Evolutionary conservation across 2,329 filamentous ascomycete genomes (phyloP).

Genomic region (Colletotrichum tanaceti): DNA sequence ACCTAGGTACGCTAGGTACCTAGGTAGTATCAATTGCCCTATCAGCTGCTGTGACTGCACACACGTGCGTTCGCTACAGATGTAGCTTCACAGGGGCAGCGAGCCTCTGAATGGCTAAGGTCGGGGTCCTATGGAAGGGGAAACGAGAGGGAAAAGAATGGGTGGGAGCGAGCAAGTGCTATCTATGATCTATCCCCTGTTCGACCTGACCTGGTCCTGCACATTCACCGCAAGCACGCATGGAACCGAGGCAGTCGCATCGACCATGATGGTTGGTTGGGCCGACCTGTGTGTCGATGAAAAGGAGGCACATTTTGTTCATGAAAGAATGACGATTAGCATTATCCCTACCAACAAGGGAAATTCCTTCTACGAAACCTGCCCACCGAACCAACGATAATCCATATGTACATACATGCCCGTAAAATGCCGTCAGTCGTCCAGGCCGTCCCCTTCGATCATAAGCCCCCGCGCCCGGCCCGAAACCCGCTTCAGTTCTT

Average conservation of each 20-base stretch:
- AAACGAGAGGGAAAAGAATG: neutral
- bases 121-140: neutral
- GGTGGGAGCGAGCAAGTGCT: neutral
- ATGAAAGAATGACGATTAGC: slow-evolving; percentile 29
- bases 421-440: slow-evolving; percentile 2
- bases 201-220: neutral
- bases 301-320: neutral
- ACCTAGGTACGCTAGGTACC: too few species aligned
- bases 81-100: slow-evolving; percentile 21
- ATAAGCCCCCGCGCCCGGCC: neutral
- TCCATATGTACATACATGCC: neutral
- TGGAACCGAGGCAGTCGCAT: slow-evolving; percentile 4
- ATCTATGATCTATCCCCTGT: neutral
- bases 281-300: neutral
- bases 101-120: slow-evolving; percentile 6
- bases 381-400: slow-evolving; percentile 1
- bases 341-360: slow-evolving; percentile 12
- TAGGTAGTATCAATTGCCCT: slow-evolving; percentile 37
- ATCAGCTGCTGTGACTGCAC: slow-evolving; percentile 36
- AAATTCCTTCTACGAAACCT: slow-evolving; percentile 21
- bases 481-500: slow-evolving; percentile 17
- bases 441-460: slow-evolving; percentile 3
- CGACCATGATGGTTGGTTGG: too few species aligned
- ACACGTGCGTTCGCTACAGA: slow-evolving; percentile 41
- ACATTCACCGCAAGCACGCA: slow-evolving; percentile 15